A percentile compares a stretch with the other conserved stretches of the same genome.
These are phyloP conservation scores for Flaveria robusta DNA, from an alignment of 129 eudicot species.

Conservation along the genomic window DNA sequence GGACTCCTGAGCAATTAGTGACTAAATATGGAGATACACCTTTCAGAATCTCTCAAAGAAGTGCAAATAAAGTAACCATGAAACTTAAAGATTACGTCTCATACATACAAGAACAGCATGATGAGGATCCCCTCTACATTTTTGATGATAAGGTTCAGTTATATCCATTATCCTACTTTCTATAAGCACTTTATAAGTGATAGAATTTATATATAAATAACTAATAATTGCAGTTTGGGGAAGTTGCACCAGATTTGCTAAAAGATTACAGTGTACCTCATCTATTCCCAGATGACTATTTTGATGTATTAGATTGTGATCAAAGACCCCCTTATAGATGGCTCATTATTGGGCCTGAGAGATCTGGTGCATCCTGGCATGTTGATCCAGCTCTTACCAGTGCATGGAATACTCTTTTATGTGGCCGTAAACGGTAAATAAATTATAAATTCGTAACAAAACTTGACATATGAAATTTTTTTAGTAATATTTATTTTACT, in stretches of 20 bases:
- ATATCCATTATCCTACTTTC: conserved; percentile 4
- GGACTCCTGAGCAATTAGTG: conserved; percentile 77
- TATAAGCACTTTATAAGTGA: conserved; percentile 15
- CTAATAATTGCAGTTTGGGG: conserved; percentile 77
- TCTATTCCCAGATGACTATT: conserved; percentile 82
- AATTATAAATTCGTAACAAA: not conserved
- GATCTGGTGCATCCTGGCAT: conserved; percentile 99
- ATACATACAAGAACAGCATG: conserved; percentile 81
- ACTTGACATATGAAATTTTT: not conserved
- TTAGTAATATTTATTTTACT: conserved; percentile 14
- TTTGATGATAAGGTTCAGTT: conserved; percentile 75
- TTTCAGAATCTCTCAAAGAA: conserved; percentile 83
- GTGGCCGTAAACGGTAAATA: conserved; percentile 90
- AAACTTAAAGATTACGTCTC: conserved; percentile 75
- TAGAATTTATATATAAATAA: conserved; percentile 5
- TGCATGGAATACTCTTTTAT: conserved; percentile 82
- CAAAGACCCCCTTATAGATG: conserved; percentile 88
- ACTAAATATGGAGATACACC: conserved; percentile 58
- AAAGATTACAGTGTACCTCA: conserved; percentile 87
- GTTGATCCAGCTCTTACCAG: conserved; percentile 99
- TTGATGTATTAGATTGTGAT: conserved; percentile 74
- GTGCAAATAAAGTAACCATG: conserved; percentile 67
- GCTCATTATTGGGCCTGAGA: conserved; percentile 97
- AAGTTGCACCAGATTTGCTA: conserved; percentile 76
- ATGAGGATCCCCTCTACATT: conserved; percentile 95